These are phyloP conservation scores for Monilinia fructigena DNA, from an alignment of 2,329 filamentous ascomycete species.

Conservation along the genomic window DNA sequence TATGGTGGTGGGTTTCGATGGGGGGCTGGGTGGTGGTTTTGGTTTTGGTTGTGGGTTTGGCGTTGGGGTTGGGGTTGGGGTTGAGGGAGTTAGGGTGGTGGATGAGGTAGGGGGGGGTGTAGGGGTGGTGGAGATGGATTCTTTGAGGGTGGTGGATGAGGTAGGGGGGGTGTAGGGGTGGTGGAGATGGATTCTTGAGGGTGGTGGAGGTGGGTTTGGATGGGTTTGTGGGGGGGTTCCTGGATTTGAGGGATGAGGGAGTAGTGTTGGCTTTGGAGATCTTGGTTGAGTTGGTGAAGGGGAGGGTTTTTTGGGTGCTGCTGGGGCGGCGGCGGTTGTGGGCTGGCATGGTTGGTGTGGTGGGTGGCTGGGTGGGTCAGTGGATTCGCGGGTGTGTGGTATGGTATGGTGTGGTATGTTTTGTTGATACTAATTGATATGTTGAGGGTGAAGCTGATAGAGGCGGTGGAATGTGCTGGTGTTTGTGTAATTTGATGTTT, in stretches of 20 bases:
- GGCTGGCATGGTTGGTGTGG: conserved; percentile 43
- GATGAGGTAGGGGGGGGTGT: conserved; percentile 21
- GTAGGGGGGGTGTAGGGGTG: conserved; percentile 21
- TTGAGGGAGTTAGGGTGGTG: conserved; percentile 29
- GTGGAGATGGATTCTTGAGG: conserved; percentile 23
- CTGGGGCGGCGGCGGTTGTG: conserved; percentile 42
- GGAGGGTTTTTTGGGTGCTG: conserved; percentile 54
- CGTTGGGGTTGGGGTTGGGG: background rate
- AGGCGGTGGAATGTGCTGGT: background rate
- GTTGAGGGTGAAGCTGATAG: background rate
- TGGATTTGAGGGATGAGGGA: conserved; percentile 30
- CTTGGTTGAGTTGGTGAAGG: conserved; percentile 56
- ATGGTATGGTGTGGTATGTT: background rate
- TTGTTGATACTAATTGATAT: background rate
- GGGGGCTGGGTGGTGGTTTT: conserved; percentile 23
- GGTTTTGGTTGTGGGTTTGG: conserved; percentile 22
- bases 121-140: conserved; percentile 26
- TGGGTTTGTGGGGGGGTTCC: background rate
- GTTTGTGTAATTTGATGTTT: background rate
- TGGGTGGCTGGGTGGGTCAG: background rate
- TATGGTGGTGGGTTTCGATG: conserved; percentile 46
- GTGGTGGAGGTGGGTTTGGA: background rate
- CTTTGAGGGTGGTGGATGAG: conserved; percentile 27
- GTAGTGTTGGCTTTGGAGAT: conserved; percentile 55
- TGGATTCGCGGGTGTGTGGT: conserved; percentile 6